Percentiles rank a stretch among this genome's conserved stretches.
Conservation (phyloP, 2,329 filamentous ascomycete species). For the Neospermospora avenae region DNA sequence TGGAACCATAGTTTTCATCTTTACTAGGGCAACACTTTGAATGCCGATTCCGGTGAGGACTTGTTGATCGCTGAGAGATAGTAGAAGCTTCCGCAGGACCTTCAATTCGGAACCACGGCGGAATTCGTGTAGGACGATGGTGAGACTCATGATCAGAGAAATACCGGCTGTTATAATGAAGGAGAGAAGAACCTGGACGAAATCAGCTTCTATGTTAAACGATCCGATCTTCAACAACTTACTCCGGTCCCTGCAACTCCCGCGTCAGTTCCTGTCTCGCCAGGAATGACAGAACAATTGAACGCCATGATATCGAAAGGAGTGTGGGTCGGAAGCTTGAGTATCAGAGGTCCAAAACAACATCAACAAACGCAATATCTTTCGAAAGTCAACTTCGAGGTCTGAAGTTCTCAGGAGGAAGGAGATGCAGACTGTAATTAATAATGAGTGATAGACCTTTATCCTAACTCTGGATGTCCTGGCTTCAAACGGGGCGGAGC, state of each 20-base stretch:
- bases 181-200: constrained; percentile 54
- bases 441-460: background rate
- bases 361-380: background rate
- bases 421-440: background rate
- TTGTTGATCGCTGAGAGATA: constrained; percentile 65
- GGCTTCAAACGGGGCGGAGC: background rate
- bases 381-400: background rate
- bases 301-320: constrained; percentile 11
- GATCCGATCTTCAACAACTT: constrained; percentile 30
- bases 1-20: constrained; percentile 54
- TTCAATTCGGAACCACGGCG: constrained; percentile 44
- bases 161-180: constrained; percentile 63
- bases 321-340: background rate
- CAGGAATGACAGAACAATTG: constrained; percentile 16
- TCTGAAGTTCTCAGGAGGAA: background rate
- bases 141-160: constrained; percentile 51
- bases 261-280: constrained; percentile 42
- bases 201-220: background rate
- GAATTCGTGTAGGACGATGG: constrained; percentile 54
- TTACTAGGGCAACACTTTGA: constrained; percentile 59
- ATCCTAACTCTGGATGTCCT: constrained; percentile 1
- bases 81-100: constrained; percentile 61
- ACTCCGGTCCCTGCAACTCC: constrained; percentile 56
- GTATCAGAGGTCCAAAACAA: background rate
- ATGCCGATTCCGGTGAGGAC: constrained; percentile 68